Evolutionary conservation across 257 asterid genomes (phyloP).

Genomic region (Ophiorrhiza pumila): DNA sequence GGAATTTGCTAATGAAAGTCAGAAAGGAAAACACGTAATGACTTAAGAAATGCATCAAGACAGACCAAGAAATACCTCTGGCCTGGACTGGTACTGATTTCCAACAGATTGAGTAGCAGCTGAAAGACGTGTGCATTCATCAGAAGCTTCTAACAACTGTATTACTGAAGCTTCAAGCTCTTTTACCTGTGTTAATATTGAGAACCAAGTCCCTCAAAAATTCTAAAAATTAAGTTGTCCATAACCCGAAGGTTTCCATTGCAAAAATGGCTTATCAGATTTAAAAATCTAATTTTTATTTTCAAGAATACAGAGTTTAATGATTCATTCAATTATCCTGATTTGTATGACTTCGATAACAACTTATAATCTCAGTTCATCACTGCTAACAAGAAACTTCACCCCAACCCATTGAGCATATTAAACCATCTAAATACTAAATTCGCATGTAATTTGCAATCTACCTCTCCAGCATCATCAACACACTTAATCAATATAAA

Average conservation of each 20-base stretch:
- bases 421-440: not conserved
- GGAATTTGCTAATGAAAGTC: not conserved
- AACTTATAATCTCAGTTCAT: not conserved
- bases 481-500: not conserved
- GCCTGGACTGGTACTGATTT: slow-evolving; percentile 51
- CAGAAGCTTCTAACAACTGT: slow-evolving; percentile 57
- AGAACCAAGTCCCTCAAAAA: slow-evolving; percentile 1
- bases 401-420: not conserved
- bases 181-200: slow-evolving; percentile 55
- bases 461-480: not conserved
- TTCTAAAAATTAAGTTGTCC: not conserved
- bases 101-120: slow-evolving; percentile 56
- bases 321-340: not conserved
- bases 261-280: not conserved
- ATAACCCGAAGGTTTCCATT: not conserved
- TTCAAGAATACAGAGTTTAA: not conserved
- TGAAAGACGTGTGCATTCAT: slow-evolving; percentile 68
- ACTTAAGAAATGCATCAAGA: not conserved
- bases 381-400: not conserved
- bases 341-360: not conserved
- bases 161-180: slow-evolving; percentile 66
- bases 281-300: not conserved
- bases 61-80: slow-evolving; percentile 45
- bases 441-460: too few species aligned
- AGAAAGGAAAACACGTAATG: not conserved